Evolutionary conservation across 73 alveolate genomes (phyloP).

Genomic region (Uronychia binucleata): DNA sequence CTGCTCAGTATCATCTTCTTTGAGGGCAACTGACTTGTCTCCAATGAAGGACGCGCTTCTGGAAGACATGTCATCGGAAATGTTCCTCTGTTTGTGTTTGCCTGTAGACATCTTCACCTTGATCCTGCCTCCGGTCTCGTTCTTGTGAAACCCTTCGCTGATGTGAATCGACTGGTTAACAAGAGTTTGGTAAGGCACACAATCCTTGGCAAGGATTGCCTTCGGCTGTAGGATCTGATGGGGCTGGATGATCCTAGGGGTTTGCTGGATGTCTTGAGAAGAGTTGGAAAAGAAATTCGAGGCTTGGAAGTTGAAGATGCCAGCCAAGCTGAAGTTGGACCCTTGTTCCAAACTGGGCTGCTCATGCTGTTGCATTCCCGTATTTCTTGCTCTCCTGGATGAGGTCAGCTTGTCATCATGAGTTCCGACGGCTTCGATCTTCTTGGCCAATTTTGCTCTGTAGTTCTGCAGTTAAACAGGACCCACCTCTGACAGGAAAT

Average conservation of each 20-base stretch:
- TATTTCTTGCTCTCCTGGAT: not conserved
- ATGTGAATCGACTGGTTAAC: not conserved
- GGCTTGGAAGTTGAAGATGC: no score
- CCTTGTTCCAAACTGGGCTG: no score
- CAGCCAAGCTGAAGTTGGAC: no score
- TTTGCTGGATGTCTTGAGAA: no score
- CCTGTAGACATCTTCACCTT: not conserved
- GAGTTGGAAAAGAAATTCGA: no score
- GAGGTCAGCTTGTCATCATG: not conserved
- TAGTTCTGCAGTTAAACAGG: not conserved
- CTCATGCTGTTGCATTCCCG: not conserved
- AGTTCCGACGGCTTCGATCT: not conserved
- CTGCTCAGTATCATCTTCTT: not conserved
- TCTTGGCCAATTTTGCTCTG: not conserved
- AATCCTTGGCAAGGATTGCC: not conserved
- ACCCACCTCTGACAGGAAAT: not conserved
- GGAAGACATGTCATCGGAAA: not conserved
- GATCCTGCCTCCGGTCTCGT: not conserved
- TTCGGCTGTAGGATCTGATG: no score
- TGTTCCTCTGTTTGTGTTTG: not conserved
- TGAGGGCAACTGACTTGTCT: not conserved
- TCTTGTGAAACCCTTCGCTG: no score
- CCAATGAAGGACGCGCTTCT: not conserved
- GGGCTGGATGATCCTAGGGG: no score
- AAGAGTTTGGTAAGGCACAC: not conserved